phyloP scores from a whole-genome alignment of 1,284 basidiomycete genomes.

The Melampsora larici-populina region DNA sequence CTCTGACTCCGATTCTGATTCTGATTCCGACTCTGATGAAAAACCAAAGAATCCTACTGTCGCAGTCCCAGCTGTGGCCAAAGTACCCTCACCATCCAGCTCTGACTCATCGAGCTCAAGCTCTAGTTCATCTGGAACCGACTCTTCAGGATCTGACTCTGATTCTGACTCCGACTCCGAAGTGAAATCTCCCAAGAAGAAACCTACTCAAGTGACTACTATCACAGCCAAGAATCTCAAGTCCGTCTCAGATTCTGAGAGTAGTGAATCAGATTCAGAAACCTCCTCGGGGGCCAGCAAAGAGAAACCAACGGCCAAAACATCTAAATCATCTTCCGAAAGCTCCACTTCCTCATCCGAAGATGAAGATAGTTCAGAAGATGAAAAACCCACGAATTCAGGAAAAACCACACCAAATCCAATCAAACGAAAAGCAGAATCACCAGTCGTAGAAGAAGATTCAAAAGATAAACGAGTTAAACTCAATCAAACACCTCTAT shows the following conservation, averaged over 20 bases:
- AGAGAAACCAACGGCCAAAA: background rate
- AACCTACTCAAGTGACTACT: background rate
- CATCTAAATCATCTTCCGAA: background rate
- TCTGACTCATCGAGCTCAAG: background rate
- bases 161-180: conserved; percentile 23
- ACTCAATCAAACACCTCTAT: background rate
- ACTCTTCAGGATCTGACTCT: conserved; percentile 13
- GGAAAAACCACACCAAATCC: background rate
- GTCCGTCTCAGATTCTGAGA: background rate
- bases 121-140: background rate
- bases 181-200: background rate
- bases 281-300: background rate
- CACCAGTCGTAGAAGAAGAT: background rate
- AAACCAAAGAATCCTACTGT: background rate
- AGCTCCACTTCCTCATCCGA: background rate
- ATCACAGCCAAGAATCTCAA: background rate
- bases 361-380: background rate
- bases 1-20: no score
- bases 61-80: background rate
- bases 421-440: conserved; percentile 18
- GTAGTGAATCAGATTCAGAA: background rate
- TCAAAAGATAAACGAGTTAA: conserved; percentile 9
- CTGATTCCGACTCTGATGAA: background rate
- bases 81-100: background rate
- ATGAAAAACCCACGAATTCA: background rate